Evolutionary conservation across 805 yeast species (phyloP).

Genomic region (Teunomyces aglyptinius): DNA sequence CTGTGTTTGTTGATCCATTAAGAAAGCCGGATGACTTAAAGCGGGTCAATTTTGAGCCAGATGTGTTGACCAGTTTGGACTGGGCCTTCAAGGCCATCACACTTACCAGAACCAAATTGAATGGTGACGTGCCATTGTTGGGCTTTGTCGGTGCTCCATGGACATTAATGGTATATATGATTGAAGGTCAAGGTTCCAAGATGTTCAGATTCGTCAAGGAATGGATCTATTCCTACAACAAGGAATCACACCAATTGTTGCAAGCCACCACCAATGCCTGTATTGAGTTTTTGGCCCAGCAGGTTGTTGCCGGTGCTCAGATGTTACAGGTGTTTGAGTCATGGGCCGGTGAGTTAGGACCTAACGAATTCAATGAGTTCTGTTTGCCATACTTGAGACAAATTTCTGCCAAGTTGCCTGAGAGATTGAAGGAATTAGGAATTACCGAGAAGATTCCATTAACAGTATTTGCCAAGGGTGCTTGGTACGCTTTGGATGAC

Average conservation of each 20-base stretch:
- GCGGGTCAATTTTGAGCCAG: constrained; percentile 59
- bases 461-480: constrained; percentile 91
- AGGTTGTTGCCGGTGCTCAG: constrained; percentile 97
- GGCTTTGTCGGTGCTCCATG: constrained; percentile 99
- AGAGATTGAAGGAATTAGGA: constrained; percentile 69
- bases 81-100: constrained; percentile 97
- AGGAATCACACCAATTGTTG: constrained; percentile 65
- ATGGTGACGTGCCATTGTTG: constrained; percentile 89
- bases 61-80: constrained; percentile 71
- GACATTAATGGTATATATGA: constrained; percentile 95
- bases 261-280: constrained; percentile 84
- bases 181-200: constrained; percentile 95
- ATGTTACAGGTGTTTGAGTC: constrained; percentile 96
- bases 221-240: constrained; percentile 84
- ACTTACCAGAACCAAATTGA: constrained; percentile 77
- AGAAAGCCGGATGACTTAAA: constrained; percentile 68
- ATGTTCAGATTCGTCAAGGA: constrained; percentile 87
- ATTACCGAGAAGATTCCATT: constrained; percentile 72
- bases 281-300: constrained; percentile 87
- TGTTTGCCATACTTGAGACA: constrained; percentile 84
- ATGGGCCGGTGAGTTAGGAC: constrained; percentile 97
- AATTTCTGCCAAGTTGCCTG: constrained; percentile 67
- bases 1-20: constrained; percentile 86
- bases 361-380: constrained; percentile 82
- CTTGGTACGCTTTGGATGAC: constrained; percentile 93